Conservation (phyloP, 805 yeast species). For the Millerozyma miso region DNA sequence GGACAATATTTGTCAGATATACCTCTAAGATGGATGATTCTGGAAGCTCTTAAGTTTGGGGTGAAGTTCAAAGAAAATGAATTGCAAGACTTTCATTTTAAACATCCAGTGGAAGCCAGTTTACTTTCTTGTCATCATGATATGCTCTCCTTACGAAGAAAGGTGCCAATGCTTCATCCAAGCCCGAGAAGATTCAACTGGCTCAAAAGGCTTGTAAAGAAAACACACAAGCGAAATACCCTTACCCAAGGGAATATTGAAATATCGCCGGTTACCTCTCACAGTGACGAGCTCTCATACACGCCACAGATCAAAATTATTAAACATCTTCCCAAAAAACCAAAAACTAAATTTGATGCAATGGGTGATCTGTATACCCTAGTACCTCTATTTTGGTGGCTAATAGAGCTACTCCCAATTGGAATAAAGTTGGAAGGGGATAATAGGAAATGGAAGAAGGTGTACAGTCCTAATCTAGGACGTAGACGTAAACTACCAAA, state of each 20-base stretch:
- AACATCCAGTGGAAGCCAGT: slow-evolving; percentile 37
- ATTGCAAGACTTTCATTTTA: slow-evolving; percentile 35
- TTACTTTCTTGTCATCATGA: slow-evolving; percentile 52
- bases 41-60: slow-evolving; percentile 50
- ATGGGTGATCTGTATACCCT: slow-evolving; percentile 28
- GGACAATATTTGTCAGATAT: slow-evolving; percentile 47
- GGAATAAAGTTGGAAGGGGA: slow-evolving; percentile 46
- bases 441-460: slow-evolving; percentile 47
- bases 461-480: slow-evolving; percentile 56
- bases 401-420: slow-evolving; percentile 56
- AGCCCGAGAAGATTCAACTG: not conserved
- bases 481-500: slow-evolving; percentile 51
- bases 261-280: not conserved
- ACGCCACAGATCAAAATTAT: not conserved
- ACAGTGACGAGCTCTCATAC: not conserved
- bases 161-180: not conserved
- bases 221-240: not conserved
- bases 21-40: slow-evolving; percentile 58
- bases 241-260: not conserved
- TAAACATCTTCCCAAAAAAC: slow-evolving; percentile 3
- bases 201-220: not conserved
- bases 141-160: slow-evolving; percentile 24
- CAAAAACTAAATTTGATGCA: slow-evolving; percentile 31
- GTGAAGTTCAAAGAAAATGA: slow-evolving; percentile 41
- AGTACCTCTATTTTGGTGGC: slow-evolving; percentile 51